phyloP scores from a whole-genome alignment of 495 filamentous ascomycete species.

The Cenococcum geophilum region DNA sequence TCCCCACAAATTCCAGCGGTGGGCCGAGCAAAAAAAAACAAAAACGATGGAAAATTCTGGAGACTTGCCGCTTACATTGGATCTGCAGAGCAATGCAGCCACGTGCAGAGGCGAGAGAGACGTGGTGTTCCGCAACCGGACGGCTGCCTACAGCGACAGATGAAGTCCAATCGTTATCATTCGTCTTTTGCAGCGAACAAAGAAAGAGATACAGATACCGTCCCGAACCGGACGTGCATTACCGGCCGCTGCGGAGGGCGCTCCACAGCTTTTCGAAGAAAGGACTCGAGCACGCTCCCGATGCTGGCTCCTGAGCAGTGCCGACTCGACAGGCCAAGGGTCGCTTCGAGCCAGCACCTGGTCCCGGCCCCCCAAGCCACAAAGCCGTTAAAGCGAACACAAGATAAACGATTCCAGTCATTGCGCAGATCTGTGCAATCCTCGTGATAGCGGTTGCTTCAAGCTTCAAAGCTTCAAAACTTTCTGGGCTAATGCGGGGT shows the following conservation, averaged over 20 bases:
- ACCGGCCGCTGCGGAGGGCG: background rate
- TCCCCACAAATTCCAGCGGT: too few species aligned
- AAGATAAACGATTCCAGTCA: background rate
- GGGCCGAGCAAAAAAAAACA: too few species aligned
- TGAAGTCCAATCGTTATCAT: constrained; percentile 14
- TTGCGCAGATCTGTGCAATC: background rate
- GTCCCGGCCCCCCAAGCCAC: background rate
- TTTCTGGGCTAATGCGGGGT: constrained; percentile 5
- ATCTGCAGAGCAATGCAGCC: background rate
- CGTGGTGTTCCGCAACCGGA: background rate
- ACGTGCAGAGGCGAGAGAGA: background rate
- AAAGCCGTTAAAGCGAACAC: background rate
- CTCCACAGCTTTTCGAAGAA: background rate
- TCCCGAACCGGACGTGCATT: background rate
- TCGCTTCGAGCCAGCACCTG: background rate
- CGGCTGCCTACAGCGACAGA: background rate
- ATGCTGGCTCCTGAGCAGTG: constrained; percentile 8
- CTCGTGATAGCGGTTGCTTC: too few species aligned
- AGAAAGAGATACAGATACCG: too few species aligned
- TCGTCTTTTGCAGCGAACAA: too few species aligned
- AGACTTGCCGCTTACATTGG: too few species aligned
- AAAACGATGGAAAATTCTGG: too few species aligned
- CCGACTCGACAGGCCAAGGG: background rate
- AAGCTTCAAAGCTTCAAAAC: too few species aligned
- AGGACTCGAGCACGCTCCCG: constrained; percentile 19